A percentile compares a stretch with the other conserved stretches of the same genome.
Conservation (phyloP, 129 eudicot species). For the carrot (Daucus carota) region DNA sequence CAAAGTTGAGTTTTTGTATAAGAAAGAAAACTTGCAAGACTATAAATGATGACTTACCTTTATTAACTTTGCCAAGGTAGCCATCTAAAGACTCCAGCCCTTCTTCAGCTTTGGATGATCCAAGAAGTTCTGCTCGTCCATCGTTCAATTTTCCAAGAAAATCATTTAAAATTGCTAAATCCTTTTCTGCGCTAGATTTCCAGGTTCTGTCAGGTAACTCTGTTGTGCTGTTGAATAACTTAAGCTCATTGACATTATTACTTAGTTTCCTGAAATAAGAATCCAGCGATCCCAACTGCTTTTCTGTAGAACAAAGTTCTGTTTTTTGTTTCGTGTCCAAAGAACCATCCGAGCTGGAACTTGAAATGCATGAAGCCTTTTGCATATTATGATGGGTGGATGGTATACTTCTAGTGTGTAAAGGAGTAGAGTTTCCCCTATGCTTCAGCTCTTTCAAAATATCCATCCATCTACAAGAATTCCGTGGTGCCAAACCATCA, state of each 20-base stretch:
- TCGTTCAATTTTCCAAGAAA: conserved; percentile 10
- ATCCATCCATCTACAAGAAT: conserved; percentile 8
- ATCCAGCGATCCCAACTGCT: conserved; percentile 52
- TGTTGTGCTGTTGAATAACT: conserved; percentile 6
- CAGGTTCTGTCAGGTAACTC: conserved; percentile 15
- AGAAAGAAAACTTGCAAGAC: not conserved
- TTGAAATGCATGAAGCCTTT: conserved; percentile 11
- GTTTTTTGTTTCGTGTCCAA: conserved; percentile 18
- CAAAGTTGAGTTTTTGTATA: not conserved
- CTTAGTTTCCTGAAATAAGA: conserved; percentile 46
- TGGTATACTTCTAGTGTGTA: not conserved
- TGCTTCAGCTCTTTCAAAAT: conserved; percentile 7
- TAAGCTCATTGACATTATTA: conserved; percentile 17
- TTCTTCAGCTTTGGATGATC: conserved; percentile 24
- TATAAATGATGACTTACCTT: conserved; percentile 15
- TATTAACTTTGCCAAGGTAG: conserved; percentile 28
- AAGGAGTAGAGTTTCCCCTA: not conserved
- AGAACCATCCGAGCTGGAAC: conserved; percentile 20
- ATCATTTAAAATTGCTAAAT: conserved; percentile 10
- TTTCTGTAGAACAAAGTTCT: conserved; percentile 34
- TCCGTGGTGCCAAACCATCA: conserved; percentile 9
- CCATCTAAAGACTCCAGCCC: conserved; percentile 21
- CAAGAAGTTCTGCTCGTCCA: conserved; percentile 1
- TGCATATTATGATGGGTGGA: not conserved
- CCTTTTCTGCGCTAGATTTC: conserved; percentile 7